phyloP scores from a whole-genome alignment of 2,329 filamentous ascomycete genomes.

The Alternaria sp. region DNA sequence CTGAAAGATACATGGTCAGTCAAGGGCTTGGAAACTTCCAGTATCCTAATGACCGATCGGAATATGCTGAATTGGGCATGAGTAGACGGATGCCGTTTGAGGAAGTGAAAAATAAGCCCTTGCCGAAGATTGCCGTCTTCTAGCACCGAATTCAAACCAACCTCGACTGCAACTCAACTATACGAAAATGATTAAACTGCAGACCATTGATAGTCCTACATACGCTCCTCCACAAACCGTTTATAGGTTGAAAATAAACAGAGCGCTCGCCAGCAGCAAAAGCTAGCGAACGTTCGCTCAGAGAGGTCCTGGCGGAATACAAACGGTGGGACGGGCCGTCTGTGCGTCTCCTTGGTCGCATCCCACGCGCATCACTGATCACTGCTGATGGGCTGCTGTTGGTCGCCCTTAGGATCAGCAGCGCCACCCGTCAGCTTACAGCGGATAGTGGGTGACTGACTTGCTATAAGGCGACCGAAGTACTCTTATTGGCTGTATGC shows the following conservation, averaged over 20 bases:
- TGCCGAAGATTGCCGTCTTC: slow-evolving; percentile 32
- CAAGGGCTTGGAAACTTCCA: slow-evolving; percentile 11
- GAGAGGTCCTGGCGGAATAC: background rate
- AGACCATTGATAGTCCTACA: background rate
- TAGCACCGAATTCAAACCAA: background rate
- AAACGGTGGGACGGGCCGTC: background rate
- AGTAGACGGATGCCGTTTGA: slow-evolving; percentile 21
- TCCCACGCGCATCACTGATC: background rate
- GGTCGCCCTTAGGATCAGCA: background rate
- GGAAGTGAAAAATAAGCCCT: slow-evolving; percentile 37
- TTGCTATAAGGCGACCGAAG: background rate
- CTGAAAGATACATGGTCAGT: slow-evolving; percentile 8
- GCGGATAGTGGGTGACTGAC: background rate
- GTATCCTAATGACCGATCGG: background rate
- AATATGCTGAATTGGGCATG: background rate
- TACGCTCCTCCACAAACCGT: background rate
- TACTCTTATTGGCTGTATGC: background rate
- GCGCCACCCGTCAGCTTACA: slow-evolving; percentile 1
- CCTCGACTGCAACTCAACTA: background rate
- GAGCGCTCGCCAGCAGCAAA: background rate
- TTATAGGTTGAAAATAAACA: background rate
- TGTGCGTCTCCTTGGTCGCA: background rate
- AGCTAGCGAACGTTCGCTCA: background rate
- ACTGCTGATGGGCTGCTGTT: background rate
- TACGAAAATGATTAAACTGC: background rate